Percentiles rank a stretch among this genome's conserved stretches.
Conservation (phyloP, 2,329 filamentous ascomycete species). For the Penicillium sp. region DNA sequence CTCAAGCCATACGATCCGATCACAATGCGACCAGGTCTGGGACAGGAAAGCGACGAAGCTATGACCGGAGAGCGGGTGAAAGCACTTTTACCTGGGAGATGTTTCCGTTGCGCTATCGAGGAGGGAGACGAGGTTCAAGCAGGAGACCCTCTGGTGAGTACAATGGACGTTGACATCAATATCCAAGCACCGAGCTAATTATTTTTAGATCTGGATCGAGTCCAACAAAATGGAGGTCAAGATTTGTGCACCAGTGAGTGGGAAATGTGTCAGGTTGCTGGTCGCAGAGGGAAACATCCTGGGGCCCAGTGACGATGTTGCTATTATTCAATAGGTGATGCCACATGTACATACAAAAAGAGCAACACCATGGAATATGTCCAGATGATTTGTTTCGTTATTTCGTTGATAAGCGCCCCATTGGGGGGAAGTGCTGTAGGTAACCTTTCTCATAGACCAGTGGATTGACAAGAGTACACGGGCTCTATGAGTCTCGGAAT, state of each 20-base stretch:
- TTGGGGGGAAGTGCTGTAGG: too few relatives aligned
- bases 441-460: too few relatives aligned
- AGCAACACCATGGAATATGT: neutral
- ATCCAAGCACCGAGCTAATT: neutral
- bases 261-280: neutral
- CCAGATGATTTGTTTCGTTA: neutral
- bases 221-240: neutral
- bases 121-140: neutral
- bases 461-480: neutral
- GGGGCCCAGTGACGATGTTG: neutral
- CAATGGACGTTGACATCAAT: neutral
- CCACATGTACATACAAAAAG: neutral
- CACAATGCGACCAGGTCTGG: neutral
- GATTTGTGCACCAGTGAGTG: neutral
- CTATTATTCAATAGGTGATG: neutral
- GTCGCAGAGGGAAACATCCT: neutral
- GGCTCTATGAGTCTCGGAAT: neutral
- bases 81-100: neutral
- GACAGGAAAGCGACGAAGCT: neutral
- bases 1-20: neutral
- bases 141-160: neutral
- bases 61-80: neutral
- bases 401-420: neutral
- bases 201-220: neutral
- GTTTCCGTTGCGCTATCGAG: neutral